A percentile compares a stretch with the other conserved stretches of the same genome.
Conservation (phyloP, 179 eudicot species). For the Patellifolia procumbens region DNA sequence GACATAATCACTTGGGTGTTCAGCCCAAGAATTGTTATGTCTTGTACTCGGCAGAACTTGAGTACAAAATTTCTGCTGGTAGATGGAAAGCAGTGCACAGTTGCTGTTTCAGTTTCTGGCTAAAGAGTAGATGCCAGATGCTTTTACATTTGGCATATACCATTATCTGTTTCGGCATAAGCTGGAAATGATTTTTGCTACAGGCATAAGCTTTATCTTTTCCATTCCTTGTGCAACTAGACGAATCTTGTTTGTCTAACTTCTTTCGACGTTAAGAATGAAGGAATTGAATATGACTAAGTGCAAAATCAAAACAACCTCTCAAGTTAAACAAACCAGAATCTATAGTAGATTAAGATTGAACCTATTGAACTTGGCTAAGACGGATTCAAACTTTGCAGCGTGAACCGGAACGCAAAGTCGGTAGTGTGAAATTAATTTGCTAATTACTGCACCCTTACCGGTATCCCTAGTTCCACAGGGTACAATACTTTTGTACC, state of each 20-base stretch:
- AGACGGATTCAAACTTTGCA: too few species aligned
- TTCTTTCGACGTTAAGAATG: neutral
- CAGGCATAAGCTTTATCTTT: neutral
- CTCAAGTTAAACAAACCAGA: too few species aligned
- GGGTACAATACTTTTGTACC: too few species aligned
- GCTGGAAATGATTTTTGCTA: neutral
- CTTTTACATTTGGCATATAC: neutral
- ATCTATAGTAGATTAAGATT: too few species aligned
- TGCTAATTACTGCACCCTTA: too few species aligned
- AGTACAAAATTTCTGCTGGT: neutral
- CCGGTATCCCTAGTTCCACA: too few species aligned
- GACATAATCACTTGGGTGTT: neutral
- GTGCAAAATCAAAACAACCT: too few species aligned
- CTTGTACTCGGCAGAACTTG: neutral
- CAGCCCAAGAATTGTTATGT: neutral
- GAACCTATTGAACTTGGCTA: too few species aligned
- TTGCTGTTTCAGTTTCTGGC: neutral
- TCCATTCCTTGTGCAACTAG: neutral
- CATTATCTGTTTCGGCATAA: neutral
- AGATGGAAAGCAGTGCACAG: neutral
- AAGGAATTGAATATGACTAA: neutral
- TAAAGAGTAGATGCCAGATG: neutral
- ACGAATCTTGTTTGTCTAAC: neutral
- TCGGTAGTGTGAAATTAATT: too few species aligned
- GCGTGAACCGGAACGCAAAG: too few species aligned